Percentiles rank a stretch among this genome's conserved stretches.
Conservation (phyloP, 129 eudicot genomes). For the Mikania micrantha region DNA sequence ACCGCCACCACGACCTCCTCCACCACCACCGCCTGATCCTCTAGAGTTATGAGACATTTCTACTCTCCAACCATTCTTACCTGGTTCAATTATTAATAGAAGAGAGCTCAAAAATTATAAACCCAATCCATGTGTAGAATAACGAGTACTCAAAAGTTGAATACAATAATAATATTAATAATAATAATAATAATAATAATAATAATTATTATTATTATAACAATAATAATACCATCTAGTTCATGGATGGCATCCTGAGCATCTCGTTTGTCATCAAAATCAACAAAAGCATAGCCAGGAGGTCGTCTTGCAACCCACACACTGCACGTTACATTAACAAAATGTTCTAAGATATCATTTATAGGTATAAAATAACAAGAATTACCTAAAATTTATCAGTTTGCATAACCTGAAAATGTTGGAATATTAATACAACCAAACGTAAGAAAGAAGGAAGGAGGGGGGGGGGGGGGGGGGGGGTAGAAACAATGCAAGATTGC, state of each 20-base stretch:
- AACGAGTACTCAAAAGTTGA: not conserved
- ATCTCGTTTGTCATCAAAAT: constrained; percentile 87
- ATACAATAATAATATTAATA: constrained; percentile 6
- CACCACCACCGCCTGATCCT: constrained; percentile 67
- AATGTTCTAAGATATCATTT: not conserved
- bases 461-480: too few relatives aligned
- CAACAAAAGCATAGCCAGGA: constrained; percentile 94
- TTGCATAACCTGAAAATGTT: not conserved
- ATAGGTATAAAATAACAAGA: constrained; percentile 12
- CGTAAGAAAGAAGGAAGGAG: not conserved
- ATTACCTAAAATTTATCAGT: not conserved
- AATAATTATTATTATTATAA: not conserved
- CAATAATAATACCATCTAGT: constrained; percentile 52
- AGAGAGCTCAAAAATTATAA: not conserved
- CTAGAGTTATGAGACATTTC: constrained; percentile 95
- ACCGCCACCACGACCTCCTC: constrained; percentile 66
- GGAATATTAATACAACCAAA: not conserved
- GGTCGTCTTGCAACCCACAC: constrained; percentile 99
- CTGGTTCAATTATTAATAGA: constrained; percentile 25
- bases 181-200: constrained; percentile 32
- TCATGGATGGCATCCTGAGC: constrained; percentile 91
- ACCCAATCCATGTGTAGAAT: not conserved
- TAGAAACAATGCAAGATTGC: not conserved
- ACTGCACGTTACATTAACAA: constrained; percentile 32
- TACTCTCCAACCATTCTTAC: constrained; percentile 98